A percentile compares a stretch with the other conserved stretches of the same genome.
These are phyloP conservation scores for Rhynchospora tenuis DNA, from an alignment of 176 grass and related monocot genomes.

Conservation along the genomic window DNA sequence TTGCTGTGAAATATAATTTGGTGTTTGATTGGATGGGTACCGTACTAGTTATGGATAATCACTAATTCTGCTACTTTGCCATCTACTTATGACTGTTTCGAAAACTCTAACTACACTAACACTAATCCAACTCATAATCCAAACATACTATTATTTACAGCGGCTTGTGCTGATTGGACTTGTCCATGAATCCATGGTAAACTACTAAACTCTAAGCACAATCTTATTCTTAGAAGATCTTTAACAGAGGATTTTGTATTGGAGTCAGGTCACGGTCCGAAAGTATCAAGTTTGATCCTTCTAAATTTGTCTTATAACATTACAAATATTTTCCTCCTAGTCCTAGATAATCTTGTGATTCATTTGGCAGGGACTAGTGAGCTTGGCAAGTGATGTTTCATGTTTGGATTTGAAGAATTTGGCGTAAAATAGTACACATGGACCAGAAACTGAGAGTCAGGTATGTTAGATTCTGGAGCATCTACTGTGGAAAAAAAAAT, in stretches of 20 bases:
- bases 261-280: not conserved
- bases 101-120: too few relatives aligned
- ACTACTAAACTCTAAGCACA: not conserved
- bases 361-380: not conserved
- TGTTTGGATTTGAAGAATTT: not conserved
- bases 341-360: constrained; percentile 8
- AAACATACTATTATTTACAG: too few relatives aligned
- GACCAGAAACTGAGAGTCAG: not conserved
- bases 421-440: not conserved
- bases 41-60: too few relatives aligned
- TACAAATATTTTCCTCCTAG: not conserved
- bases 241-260: not conserved
- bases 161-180: too few relatives aligned
- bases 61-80: too few relatives aligned
- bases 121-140: too few relatives aligned
- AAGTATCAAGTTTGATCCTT: not conserved
- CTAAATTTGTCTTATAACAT: not conserved
- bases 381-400: not conserved
- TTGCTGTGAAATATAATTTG: too few relatives aligned
- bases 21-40: too few relatives aligned
- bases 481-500: not conserved
- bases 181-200: too few relatives aligned
- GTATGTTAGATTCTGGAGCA: not conserved
- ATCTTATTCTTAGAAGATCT: not conserved
- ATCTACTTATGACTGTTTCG: too few relatives aligned